A percentile compares a stretch with the other conserved stretches of the same genome.
Conservation (phyloP, 306 rosid genomes). For the Vigna hirtella region DNA sequence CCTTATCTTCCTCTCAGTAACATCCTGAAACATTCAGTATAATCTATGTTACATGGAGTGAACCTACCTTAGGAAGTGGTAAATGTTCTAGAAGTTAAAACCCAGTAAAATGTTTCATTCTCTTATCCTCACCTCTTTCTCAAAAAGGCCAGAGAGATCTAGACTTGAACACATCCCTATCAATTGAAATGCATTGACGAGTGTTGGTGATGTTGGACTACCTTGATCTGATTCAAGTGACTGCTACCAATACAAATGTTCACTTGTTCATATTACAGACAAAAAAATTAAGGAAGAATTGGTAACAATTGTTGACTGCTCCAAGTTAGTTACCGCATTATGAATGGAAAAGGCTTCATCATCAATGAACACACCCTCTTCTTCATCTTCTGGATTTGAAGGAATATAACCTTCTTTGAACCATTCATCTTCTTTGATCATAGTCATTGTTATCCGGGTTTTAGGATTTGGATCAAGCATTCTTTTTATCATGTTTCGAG, state of each 20-base stretch:
- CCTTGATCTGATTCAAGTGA: slow-evolving; percentile 53
- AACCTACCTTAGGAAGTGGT: slow-evolving; percentile 2
- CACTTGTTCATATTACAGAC: not conserved
- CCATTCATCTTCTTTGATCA: slow-evolving; percentile 82
- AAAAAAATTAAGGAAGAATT: not conserved
- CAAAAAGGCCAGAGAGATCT: slow-evolving; percentile 95
- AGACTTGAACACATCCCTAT: slow-evolving; percentile 88
- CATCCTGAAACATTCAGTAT: slow-evolving; percentile 59
- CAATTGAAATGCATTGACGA: slow-evolving; percentile 87
- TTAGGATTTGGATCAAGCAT: slow-evolving; percentile 83
- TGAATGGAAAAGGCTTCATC: slow-evolving; percentile 62
- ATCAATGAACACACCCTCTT: slow-evolving; percentile 55
- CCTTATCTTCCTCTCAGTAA: slow-evolving; percentile 87
- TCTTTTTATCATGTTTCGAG: slow-evolving; percentile 66
- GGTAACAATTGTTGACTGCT: not conserved
- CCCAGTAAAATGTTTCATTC: slow-evolving; percentile 7
- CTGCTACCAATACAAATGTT: slow-evolving; percentile 49
- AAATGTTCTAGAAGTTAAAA: not conserved
- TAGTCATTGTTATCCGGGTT: slow-evolving; percentile 65
- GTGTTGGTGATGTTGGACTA: slow-evolving; percentile 58
- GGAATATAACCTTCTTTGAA: slow-evolving; percentile 68
- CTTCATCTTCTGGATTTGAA: slow-evolving; percentile 64
- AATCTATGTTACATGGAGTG: not conserved
- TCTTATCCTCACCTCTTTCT: slow-evolving; percentile 70
- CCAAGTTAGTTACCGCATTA: slow-evolving; percentile 53